These are phyloP conservation scores for Lathyrus tuberosus DNA, from an alignment of 306 rosid species.

Conservation along the genomic window DNA sequence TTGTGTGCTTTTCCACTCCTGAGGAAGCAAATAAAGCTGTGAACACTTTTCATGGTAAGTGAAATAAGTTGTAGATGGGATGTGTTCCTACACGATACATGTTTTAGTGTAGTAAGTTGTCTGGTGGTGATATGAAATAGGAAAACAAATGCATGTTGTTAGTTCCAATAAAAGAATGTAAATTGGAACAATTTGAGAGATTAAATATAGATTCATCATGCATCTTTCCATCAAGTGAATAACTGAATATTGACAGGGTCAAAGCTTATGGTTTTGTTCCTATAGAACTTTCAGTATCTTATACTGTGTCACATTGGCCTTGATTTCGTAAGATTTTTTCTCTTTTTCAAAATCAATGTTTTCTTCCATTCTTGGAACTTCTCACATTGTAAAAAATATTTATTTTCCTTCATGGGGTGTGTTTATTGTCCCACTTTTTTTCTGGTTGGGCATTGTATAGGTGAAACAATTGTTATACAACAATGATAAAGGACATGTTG, in stretches of 20 bases:
- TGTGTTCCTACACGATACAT: conserved; percentile 1
- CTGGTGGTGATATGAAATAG: conserved; percentile 21
- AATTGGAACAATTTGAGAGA: conserved; percentile 19
- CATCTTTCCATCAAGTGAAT: conserved; percentile 14
- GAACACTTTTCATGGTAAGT: conserved; percentile 72
- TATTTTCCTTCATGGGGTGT: too few species aligned
- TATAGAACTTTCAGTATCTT: conserved; percentile 7
- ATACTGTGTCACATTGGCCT: background rate
- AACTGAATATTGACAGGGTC: background rate
- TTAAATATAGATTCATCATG: background rate
- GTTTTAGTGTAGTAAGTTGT: conserved; percentile 6
- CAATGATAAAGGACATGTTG: too few species aligned
- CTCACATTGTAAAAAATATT: too few species aligned
- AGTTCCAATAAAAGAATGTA: conserved; percentile 18
- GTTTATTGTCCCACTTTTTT: too few species aligned
- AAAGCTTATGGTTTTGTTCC: conserved; percentile 6
- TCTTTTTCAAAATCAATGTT: too few species aligned
- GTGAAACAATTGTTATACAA: too few species aligned
- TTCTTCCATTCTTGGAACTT: too few species aligned
- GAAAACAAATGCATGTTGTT: conserved; percentile 29
- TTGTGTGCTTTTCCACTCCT: conserved; percentile 80
- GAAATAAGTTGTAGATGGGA: conserved; percentile 15
- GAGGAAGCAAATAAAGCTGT: conserved; percentile 92
- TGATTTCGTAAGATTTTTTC: too few species aligned
- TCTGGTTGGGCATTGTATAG: too few species aligned